Conservation (phyloP, 2,329 filamentous ascomycete species). For the Teratosphaeria viscida region DNA sequence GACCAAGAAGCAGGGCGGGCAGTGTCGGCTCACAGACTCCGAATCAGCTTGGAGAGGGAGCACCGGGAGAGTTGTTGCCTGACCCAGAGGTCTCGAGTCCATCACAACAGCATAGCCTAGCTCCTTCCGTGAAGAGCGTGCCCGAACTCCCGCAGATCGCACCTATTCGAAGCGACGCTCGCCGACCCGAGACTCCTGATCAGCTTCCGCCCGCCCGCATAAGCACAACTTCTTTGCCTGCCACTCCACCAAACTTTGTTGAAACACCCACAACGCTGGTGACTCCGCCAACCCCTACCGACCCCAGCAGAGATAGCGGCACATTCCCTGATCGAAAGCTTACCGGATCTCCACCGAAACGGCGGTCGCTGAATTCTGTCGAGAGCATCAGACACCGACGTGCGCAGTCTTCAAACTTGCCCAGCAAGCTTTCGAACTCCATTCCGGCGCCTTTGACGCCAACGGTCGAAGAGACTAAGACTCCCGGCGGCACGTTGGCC, state of each 20-base stretch:
- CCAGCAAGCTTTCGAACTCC: conserved; percentile 79
- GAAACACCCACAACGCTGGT: conserved; percentile 47
- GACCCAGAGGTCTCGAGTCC: conserved; percentile 2
- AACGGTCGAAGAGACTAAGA: conserved; percentile 59
- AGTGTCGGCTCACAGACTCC: conserved; percentile 17
- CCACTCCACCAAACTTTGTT: conserved; percentile 32
- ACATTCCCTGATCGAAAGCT: conserved; percentile 9
- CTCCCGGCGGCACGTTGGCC: conserved; percentile 44
- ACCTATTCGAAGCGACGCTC: conserved; percentile 4
- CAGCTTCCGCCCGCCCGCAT: conserved; percentile 17
- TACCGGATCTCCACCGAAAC: conserved; percentile 20
- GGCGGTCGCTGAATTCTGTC: conserved; percentile 13
- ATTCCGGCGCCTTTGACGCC: conserved; percentile 65
- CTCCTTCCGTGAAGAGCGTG: background rate
- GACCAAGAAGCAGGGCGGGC: conserved; percentile 26
- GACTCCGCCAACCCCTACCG: conserved; percentile 54
- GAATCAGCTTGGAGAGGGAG: background rate
- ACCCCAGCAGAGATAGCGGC: conserved; percentile 17
- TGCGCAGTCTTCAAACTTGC: conserved; percentile 31
- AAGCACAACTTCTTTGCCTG: conserved; percentile 28
- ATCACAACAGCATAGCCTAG: background rate
- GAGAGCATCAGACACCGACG: conserved; percentile 24
- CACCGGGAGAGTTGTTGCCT: background rate
- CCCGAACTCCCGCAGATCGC: background rate
- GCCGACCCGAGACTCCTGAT: conserved; percentile 14